These are phyloP conservation scores for Cocos nucifera DNA, from an alignment of 176 grass and related monocot genomes.

Conservation along the genomic window DNA sequence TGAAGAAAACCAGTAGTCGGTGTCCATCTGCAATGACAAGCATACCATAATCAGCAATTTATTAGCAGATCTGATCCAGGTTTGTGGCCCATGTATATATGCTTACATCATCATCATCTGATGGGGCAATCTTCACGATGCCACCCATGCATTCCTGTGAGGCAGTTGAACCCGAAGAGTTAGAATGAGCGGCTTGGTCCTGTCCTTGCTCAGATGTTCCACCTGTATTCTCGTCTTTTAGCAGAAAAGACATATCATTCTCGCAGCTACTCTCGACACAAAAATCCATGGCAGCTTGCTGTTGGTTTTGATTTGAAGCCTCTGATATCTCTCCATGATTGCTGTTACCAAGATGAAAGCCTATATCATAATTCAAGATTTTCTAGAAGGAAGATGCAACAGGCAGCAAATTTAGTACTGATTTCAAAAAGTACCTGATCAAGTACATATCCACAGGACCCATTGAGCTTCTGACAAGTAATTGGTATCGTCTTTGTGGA, in stretches of 20 bases:
- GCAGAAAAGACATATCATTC: constrained; percentile 17
- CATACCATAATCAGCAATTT: not conserved
- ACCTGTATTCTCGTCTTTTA: constrained; percentile 20
- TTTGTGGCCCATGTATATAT: not conserved
- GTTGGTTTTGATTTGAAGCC: not conserved
- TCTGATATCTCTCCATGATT: not conserved
- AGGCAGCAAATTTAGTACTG: not conserved
- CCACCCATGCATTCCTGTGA: constrained; percentile 25
- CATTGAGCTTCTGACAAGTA: not conserved
- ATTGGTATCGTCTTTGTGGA: not conserved
- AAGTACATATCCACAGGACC: not conserved
- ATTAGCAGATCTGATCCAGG: not conserved
- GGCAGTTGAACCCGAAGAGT: not conserved
- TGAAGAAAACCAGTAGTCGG: not conserved
- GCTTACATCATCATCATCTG: not conserved
- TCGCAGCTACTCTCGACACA: constrained; percentile 4
- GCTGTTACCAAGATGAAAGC: not conserved
- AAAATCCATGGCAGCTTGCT: constrained; percentile 1
- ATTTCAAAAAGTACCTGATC: not conserved
- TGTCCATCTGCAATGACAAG: not conserved
- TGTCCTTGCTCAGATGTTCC: not conserved
- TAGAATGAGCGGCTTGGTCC: not conserved
- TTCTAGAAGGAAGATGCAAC: not conserved
- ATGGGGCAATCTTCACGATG: not conserved
- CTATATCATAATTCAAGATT: not conserved